These are phyloP conservation scores for Hypoxylon sp. DNA, from an alignment of 2,329 filamentous ascomycete genomes.

Conservation along the genomic window DNA sequence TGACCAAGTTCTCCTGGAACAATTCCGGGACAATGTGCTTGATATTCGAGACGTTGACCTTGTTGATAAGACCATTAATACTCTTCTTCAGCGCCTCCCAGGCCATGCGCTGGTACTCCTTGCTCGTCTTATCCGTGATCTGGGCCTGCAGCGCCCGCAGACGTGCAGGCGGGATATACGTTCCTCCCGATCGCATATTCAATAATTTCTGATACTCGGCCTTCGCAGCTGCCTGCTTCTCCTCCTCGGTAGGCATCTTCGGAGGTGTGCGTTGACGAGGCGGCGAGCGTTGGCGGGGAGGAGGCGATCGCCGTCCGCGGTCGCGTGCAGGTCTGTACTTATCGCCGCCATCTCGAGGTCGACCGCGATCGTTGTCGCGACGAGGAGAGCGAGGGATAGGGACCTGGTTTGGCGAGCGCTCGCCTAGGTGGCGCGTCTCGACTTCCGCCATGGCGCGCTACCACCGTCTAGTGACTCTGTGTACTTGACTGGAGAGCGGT, in stretches of 20 bases:
- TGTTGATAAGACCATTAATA: constrained; percentile 99
- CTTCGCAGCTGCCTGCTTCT: constrained; percentile 89
- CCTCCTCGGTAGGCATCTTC: constrained; percentile 73
- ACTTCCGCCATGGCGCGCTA: constrained; percentile 60
- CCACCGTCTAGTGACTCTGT: constrained; percentile 19
- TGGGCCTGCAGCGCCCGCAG: constrained; percentile 93
- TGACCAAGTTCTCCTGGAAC: constrained; percentile 92
- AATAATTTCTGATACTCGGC: constrained; percentile 94
- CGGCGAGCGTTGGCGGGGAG: constrained; percentile 39
- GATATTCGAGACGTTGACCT: constrained; percentile 98
- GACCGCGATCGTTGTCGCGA: constrained; percentile 49
- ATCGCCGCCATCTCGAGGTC: constrained; percentile 62
- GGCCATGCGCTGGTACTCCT: constrained; percentile 98
- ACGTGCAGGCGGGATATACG: constrained; percentile 93
- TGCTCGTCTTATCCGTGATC: constrained; percentile 95
- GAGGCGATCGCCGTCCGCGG: constrained; percentile 46
- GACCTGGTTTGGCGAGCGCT: constrained; percentile 47
- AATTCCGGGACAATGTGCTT: constrained; percentile 97
- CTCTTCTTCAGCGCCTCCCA: constrained; percentile 99
- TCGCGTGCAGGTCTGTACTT: constrained; percentile 62
- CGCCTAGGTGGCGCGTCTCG: constrained; percentile 55
- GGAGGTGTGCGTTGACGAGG: constrained; percentile 50
- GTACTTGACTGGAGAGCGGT: neutral
- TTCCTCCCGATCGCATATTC: constrained; percentile 93
- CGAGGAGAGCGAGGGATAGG: constrained; percentile 51